Conservation (phyloP, 2,329 filamentous ascomycete genomes). For the Fonsecaea monophora region DNA sequence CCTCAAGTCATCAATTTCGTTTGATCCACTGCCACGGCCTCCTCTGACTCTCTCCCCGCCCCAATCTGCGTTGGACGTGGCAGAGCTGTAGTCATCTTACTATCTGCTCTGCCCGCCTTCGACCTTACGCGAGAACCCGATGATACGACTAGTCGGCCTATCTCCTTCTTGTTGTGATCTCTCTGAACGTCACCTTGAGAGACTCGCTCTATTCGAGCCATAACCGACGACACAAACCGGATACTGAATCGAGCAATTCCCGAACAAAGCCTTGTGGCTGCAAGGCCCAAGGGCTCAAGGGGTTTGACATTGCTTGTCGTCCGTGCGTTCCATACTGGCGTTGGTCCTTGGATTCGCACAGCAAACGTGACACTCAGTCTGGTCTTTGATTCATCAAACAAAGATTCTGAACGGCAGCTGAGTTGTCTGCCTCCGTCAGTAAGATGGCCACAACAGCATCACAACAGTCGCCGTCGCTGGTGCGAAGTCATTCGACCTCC, state of each 20-base stretch:
- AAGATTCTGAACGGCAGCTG: constrained; percentile 3
- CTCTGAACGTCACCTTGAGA: background rate
- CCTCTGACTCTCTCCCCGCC: constrained; percentile 9
- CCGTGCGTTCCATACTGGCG: constrained; percentile 27
- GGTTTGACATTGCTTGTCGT: constrained; percentile 13
- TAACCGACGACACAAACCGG: constrained; percentile 1
- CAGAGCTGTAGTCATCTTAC: constrained; percentile 32
- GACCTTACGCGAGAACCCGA: constrained; percentile 11
- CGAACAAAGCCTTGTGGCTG: constrained; percentile 31
- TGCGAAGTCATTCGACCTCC: constrained; percentile 59
- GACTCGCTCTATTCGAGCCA: background rate
- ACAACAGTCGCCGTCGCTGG: constrained; percentile 54
- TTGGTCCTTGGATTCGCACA: constrained; percentile 25
- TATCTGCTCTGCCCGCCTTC: constrained; percentile 10
- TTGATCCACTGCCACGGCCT: constrained; percentile 6
- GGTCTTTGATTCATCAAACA: constrained; percentile 5
- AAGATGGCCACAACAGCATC: constrained; percentile 56
- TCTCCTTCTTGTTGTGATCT: constrained; percentile 9
- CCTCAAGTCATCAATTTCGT: constrained; percentile 25
- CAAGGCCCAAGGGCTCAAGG: constrained; percentile 19
- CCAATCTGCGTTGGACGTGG: constrained; percentile 23
- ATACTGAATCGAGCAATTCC: constrained; percentile 1
- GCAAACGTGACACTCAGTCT: constrained; percentile 28
- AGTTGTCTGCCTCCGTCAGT: background rate
- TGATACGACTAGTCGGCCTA: constrained; percentile 10